Evolutionary conservation across 192 early-diverging fungal species (phyloP), one percentile per base, ranked within the genome.

Genomic region (Backusella macrospora): DNA sequence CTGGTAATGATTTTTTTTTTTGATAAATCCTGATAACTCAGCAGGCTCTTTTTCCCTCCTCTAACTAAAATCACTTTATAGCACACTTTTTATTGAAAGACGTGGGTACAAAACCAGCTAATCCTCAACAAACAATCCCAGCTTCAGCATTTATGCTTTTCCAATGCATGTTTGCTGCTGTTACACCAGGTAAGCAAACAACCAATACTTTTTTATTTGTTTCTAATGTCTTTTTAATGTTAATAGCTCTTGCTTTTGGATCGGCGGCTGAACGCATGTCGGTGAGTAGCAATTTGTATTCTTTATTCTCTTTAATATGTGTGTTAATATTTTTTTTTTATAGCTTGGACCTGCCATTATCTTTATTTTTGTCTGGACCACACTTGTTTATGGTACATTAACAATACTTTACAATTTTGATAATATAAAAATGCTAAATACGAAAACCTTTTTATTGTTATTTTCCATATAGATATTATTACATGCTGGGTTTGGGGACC

Each of bases 401-500:
- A 23, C 15, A 14, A 64, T 64, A 64, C 23, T 5, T 29, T 38
- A 52, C 3, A 52, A 18, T 1, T 29, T 29, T 62, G 6, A 10
- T 43, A 37, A 29, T 21, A 18, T 21, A 7, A 43, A 38, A 48
- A 34, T 34, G 2, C 29, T 34, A 34, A 34, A 34, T 34, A 34
- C 0, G 29, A 34, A 34, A 34, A 34, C 15, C 0, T 66, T 43
- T 43, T 66, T 23, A 62, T 43, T 9, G 5, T 9, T 43, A 43
- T 43, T 43, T 6, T 43, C 14, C 4, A 34, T 26, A 26, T 70
- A 77, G 87, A 91, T 65, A 83, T 90, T 9, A 88, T 92, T 70
- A 92, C 92, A 7, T 92, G 90, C 79, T 94, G 92, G 95, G 86
- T 91, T 16, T 97, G 96, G 96, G 85, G 86, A 13, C 84, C 85